Base-by-base conservation (phyloP, 2,329 filamentous ascomycete genomes). In the Aspergillus pseudoterreus region DNA sequence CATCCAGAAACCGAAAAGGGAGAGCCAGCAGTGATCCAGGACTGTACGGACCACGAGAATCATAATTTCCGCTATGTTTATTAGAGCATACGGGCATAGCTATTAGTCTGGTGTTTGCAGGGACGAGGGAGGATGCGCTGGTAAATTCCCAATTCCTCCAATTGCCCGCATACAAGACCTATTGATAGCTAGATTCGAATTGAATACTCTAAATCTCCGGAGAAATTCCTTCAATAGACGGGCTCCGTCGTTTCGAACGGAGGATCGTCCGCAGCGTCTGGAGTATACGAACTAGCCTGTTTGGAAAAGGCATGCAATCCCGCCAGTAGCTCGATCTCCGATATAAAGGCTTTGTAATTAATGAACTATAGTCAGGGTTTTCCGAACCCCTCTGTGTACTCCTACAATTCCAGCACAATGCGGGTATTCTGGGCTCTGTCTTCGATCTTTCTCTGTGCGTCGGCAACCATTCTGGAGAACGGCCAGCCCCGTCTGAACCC, bases 401-500 rank as follows among this genome's bases (percentile, higher is more conserved):
- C 6, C 2, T n/a, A n/a, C 11, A 42, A 19, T 42, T 41, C 38
- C 14, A 24, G 14, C 19, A 42, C 1, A 21, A 42, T 42, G 39
- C 15, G 57, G 19, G 56, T 57, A 4, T 55, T 64, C 41, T 35
- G 39, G 39, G 49, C 19, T 21, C 33, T 42, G 6, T 22, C 39
- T 17, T 42, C 19, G 17, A 12, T 42, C n/a, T 42, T 22, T 5
- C 17, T 42, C 14, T 21, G 1, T 21, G 58, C 61, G 43, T 57
- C 63, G 11, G 68, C 67, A 2, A 72, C 69, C 0, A 74, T 75
- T 44, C 60, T 73, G 12, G 66, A 76, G 50, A 76, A 76, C 54
- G 72, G 71, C 5, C 72, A 74, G 50, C 57, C 66, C 2, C 64
- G 73, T 22, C 51, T 66, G 33, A 65, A 67, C 22, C 54, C 68